Percentiles rank a stretch among this genome's conserved stretches.
phyloP scores from a whole-genome alignment of 768 basidiomycete species.

The Cyclocybe cylindracea region DNA sequence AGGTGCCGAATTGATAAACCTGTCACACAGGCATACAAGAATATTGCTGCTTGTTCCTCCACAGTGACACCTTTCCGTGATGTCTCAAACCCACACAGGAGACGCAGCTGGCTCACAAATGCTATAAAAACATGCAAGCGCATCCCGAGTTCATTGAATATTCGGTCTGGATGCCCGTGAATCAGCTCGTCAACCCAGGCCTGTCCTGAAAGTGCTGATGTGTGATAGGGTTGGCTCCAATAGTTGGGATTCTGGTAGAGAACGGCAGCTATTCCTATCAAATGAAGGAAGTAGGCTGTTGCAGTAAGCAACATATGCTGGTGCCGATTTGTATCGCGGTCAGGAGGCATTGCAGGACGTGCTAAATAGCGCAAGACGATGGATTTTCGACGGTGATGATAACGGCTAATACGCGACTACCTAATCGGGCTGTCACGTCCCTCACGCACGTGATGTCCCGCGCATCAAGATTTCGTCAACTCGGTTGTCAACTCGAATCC shows the following conservation, averaged over 20 bases:
- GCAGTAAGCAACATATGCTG: no score
- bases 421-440: no score
- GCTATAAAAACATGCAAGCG: constrained; percentile 17
- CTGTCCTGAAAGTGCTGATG: constrained; percentile 9
- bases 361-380: no score
- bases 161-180: constrained; percentile 15
- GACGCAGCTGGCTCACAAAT: constrained; percentile 10
- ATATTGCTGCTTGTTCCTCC: constrained; percentile 24
- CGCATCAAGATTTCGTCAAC: no score
- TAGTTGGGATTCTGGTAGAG: constrained; percentile 8
- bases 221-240: constrained; percentile 19
- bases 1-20: constrained; percentile 19
- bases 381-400: no score
- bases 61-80: not conserved
- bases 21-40: constrained; percentile 26
- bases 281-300: constrained; percentile 4
- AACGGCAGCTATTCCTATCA: constrained; percentile 1
- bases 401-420: no score
- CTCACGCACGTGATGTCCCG: no score
- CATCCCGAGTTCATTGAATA: constrained; percentile 16
- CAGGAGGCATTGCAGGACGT: no score
- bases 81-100: constrained; percentile 10
- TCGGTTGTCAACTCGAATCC: no score
- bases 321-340: no score
- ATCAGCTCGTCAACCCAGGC: constrained; percentile 21